These are phyloP conservation scores for Pestalotiopsis sp. DNA, from an alignment of 2,329 filamentous ascomycete species.

Conservation along the genomic window DNA sequence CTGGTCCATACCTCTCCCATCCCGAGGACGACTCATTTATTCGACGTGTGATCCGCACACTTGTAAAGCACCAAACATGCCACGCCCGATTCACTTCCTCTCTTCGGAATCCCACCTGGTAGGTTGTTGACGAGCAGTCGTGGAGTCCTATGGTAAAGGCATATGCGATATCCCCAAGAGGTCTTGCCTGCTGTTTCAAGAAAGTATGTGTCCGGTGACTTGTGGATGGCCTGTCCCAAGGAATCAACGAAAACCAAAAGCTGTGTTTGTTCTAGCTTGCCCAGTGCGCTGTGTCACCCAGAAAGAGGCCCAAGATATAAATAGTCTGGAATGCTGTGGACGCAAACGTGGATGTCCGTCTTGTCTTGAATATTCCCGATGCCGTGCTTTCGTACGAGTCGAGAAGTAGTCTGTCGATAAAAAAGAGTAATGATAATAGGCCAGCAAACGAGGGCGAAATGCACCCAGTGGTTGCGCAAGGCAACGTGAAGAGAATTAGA, in stretches of 20 bases:
- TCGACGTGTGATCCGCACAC: conserved; percentile 24
- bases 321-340: not conserved
- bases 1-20: conserved; percentile 56
- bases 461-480: conserved; percentile 14
- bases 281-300: not conserved
- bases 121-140: conserved; percentile 9
- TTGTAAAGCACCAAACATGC: conserved; percentile 22
- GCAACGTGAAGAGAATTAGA: not conserved
- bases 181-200: conserved; percentile 13
- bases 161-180: conserved; percentile 19
- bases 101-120: not conserved
- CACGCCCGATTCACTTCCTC: conserved; percentile 18
- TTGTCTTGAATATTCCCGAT: not conserved
- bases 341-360: not conserved
- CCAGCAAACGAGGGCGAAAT: conserved; percentile 25
- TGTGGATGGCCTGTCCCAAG: not conserved
- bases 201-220: conserved; percentile 14
- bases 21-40: conserved; percentile 58
- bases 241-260: not conserved
- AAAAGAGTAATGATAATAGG: conserved; percentile 17
- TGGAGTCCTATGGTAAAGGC: conserved; percentile 21
- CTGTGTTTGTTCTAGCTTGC: conserved; percentile 8
- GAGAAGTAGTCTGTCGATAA: not conserved
- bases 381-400: not conserved
- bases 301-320: not conserved